Evolutionary conservation across 2,329 filamentous ascomycete species (phyloP).

Genomic region (Aspergillus candidus): DNA sequence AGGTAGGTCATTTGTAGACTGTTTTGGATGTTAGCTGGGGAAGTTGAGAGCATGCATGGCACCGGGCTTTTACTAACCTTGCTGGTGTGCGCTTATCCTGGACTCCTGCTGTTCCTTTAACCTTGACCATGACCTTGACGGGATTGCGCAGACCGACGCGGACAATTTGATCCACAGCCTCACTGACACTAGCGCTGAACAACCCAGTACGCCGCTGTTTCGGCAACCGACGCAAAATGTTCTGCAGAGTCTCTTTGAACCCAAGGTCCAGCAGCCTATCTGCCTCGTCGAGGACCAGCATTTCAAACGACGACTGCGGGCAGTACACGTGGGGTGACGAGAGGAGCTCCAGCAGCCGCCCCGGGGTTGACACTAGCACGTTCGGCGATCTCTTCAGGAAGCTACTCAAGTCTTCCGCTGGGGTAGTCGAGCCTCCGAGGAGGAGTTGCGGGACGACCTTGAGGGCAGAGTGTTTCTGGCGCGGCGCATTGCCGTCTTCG

Average conservation of each 20-base stretch:
- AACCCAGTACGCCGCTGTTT: constrained; percentile 91
- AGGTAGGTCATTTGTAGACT: constrained; percentile 87
- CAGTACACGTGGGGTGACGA: constrained; percentile 82
- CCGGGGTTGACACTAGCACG: constrained; percentile 82
- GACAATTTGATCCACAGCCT: constrained; percentile 89
- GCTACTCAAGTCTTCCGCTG: constrained; percentile 76
- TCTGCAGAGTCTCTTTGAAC: constrained; percentile 85
- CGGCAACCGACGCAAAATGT: constrained; percentile 74
- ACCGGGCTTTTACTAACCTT: constrained; percentile 36
- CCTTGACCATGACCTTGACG: constrained; percentile 89
- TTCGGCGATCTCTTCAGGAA: constrained; percentile 85
- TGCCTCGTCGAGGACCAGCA: constrained; percentile 87
- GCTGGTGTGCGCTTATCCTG: constrained; percentile 86
- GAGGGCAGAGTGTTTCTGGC: constrained; percentile 38
- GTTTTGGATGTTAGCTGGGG: constrained; percentile 11
- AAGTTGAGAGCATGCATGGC: background rate
- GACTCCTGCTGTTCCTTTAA: constrained; percentile 67
- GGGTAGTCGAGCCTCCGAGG: constrained; percentile 73
- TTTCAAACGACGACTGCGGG: constrained; percentile 81
- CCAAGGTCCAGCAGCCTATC: constrained; percentile 88
- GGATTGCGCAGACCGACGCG: constrained; percentile 88
- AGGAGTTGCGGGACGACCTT: constrained; percentile 79
- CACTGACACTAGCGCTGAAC: constrained; percentile 93
- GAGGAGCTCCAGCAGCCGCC: constrained; percentile 79
- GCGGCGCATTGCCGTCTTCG: constrained; percentile 37